phyloP scores from a whole-genome alignment of 2,329 filamentous ascomycete species.

The Penicillium sp. region DNA sequence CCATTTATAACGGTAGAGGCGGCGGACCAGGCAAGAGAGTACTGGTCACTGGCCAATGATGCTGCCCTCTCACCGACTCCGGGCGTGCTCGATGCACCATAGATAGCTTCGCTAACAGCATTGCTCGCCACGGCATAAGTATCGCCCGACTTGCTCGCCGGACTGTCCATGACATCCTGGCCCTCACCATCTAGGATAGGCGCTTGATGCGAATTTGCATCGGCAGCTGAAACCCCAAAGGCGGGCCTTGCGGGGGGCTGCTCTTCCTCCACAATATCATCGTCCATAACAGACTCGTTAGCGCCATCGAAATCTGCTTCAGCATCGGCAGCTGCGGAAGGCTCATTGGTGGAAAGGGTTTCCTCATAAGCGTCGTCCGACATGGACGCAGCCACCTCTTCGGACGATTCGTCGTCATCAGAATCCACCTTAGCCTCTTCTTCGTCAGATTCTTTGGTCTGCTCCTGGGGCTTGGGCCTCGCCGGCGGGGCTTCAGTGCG shows the following conservation, averaged over 20 bases:
- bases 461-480: slow-evolving; percentile 21
- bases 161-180: slow-evolving; percentile 39
- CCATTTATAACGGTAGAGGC: slow-evolving; percentile 51
- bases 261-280: slow-evolving; percentile 43
- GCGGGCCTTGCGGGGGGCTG: slow-evolving; percentile 24
- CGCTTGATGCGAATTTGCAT: slow-evolving; percentile 12
- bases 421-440: slow-evolving; percentile 6
- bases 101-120: slow-evolving; percentile 46
- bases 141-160: slow-evolving; percentile 47
- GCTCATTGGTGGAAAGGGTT: not conserved
- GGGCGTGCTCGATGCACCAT: slow-evolving; percentile 40
- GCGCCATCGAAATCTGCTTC: not conserved
- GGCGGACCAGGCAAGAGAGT: slow-evolving; percentile 48
- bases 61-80: slow-evolving; percentile 44
- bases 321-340: not conserved
- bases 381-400: not conserved
- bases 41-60: slow-evolving; percentile 50
- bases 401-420: slow-evolving; percentile 2
- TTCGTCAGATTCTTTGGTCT: slow-evolving; percentile 12
- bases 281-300: slow-evolving; percentile 6
- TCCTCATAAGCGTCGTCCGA: slow-evolving; percentile 5
- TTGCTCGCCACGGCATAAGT: slow-evolving; percentile 47
- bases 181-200: slow-evolving; percentile 41
- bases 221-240: slow-evolving; percentile 18
- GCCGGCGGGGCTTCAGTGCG: slow-evolving; percentile 40